Base-by-base conservation (phyloP, 73 alveolate genomes). In the Diophrys appendiculata region DNA sequence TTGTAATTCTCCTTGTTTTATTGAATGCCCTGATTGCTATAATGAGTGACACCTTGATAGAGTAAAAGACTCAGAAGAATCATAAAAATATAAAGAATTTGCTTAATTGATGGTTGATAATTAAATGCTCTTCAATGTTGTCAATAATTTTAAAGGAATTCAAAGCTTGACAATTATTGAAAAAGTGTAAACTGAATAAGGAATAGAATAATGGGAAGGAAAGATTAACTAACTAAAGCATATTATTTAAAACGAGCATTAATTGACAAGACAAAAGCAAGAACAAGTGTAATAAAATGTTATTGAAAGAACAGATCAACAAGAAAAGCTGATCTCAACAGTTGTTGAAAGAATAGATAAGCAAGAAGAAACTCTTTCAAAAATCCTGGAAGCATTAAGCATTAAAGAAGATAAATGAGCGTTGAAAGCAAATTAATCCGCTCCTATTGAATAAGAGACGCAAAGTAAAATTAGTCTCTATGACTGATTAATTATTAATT, bases 41-140 rank as follows among this genome's bases (percentile, higher is more conserved):
- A 26, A 82, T 82, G 90, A 85, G 90, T n/a, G 90, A 82, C 30
- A 82, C 90, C 2, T 82, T 82, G 90, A 74, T 24, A 28, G 74
- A 60, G 90, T 82, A 56, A 68, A 80, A 11, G 78, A 73, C 54
- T 33, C 73, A 13, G 65, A 71, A 60, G 90, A 82, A 52, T 68
- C 60, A 23, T 73, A 84, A 27, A 82, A 69, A 56, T 56, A 74
- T 31, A 82, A 52, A 34, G 90, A 82, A 75, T 56, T 82, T 18
- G 70, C 78, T 26, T 67, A 54, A 55, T 74, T 82, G 90, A 82
- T 82, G 8, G 24, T 67, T 18, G 90, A 82, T 25, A 64, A 82
- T 53, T 84, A 82, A 33, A 69, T 77, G 22, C 43, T 82, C 13
- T 24, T 82, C 33, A 33, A 75, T 29, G 55, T 84, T 74, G 68